phyloP scores from a whole-genome alignment of 768 basidiomycete genomes.

The Boletus huronensis region DNA sequence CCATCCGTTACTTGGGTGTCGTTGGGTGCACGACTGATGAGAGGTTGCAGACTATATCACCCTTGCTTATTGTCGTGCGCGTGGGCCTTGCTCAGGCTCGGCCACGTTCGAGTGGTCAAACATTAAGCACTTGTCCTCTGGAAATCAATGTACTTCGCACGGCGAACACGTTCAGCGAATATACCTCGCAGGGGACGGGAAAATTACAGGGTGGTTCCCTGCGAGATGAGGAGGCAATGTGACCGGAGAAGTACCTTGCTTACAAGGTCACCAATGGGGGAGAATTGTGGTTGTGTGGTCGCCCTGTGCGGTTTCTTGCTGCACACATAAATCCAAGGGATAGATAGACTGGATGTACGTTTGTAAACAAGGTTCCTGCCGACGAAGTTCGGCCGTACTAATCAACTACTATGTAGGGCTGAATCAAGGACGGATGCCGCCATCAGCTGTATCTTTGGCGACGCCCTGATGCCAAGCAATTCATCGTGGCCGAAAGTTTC shows the following conservation, averaged over 20 bases:
- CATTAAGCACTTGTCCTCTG: not conserved
- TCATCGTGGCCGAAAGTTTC: not conserved
- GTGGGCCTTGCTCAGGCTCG: constrained; percentile 9
- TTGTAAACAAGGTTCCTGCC: too few species aligned
- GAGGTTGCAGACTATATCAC: constrained; percentile 14
- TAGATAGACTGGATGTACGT: too few species aligned
- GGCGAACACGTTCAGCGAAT: not conserved
- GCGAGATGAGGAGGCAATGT: not conserved
- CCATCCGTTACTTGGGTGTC: not conserved
- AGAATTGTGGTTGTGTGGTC: too few species aligned
- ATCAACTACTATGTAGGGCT: not conserved
- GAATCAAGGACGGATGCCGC: not conserved
- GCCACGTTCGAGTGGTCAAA: not conserved
- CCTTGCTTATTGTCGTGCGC: constrained; percentile 17
- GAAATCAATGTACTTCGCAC: constrained; percentile 1
- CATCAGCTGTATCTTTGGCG: too few species aligned
- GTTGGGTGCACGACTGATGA: not conserved
- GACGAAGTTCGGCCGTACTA: too few species aligned
- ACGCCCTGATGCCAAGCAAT: not conserved
- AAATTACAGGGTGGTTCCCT: not conserved
- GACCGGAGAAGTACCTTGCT: not conserved
- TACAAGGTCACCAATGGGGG: too few species aligned
- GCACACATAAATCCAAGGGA: too few species aligned
- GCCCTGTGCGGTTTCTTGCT: too few species aligned
- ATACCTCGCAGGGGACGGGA: not conserved